These are phyloP conservation scores for Artemisia argyi DNA, from an alignment of 129 eudicot species.

Conservation along the genomic window DNA sequence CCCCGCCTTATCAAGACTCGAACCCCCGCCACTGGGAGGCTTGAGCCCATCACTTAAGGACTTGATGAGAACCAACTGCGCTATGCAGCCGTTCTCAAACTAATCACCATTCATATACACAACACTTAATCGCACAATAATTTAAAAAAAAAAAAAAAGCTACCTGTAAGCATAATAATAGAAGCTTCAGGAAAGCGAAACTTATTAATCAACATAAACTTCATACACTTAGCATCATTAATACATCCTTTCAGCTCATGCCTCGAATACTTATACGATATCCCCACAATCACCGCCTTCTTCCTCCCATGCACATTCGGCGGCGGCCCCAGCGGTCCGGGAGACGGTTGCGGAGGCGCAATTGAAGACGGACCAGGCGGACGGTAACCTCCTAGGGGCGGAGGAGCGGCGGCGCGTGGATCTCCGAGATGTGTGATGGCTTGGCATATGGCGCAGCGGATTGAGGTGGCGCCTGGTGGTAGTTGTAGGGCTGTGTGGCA, in stretches of 20 bases:
- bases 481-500: slow-evolving; percentile 72
- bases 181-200: slow-evolving; percentile 82
- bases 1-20: no score
- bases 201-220: slow-evolving; percentile 68
- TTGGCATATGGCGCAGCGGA: slow-evolving; percentile 77
- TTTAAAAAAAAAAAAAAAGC: no score
- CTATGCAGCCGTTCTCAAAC: no score
- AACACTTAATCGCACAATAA: no score
- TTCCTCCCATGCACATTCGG: slow-evolving; percentile 73
- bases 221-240: slow-evolving; percentile 96
- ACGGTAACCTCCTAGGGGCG: slow-evolving; percentile 18
- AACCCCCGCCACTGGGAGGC: no score
- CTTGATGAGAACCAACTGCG: no score
- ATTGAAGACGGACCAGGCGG: slow-evolving; percentile 50
- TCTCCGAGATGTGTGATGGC: slow-evolving; percentile 67
- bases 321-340: slow-evolving; percentile 81
- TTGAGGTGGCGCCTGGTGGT: slow-evolving; percentile 78
- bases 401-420: slow-evolving; percentile 48
- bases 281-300: slow-evolving; percentile 91
- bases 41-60: no score
- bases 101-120: no score
- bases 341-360: slow-evolving; percentile 43
- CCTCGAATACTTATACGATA: slow-evolving; percentile 67
- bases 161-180: slow-evolving; percentile 99
- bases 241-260: slow-evolving; percentile 94